Evolutionary conservation across 345 rosid species (phyloP).

Genomic region (Syzygium grande): DNA sequence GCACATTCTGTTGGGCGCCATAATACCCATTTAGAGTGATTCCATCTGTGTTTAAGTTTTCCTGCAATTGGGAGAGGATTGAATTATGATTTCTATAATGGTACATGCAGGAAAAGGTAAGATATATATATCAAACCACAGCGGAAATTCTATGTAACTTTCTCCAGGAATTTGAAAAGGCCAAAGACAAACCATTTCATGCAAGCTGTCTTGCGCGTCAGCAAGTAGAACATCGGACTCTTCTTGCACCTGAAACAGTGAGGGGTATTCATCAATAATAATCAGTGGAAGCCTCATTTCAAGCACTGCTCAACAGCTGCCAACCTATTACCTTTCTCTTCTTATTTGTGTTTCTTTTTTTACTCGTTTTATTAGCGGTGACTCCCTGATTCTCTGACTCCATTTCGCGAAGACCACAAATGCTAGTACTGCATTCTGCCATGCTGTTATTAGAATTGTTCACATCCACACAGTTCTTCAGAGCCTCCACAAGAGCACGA

Average conservation of each 20-base stretch:
- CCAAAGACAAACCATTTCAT: conserved; percentile 29
- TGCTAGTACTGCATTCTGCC: conserved; percentile 16
- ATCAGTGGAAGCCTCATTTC: background rate
- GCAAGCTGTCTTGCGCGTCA: conserved; percentile 31
- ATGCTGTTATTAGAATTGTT: conserved; percentile 25
- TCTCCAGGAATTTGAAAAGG: background rate
- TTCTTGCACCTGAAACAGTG: conserved; percentile 28
- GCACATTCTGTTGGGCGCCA: conserved; percentile 36
- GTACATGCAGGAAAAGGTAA: background rate
- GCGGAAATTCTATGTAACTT: background rate
- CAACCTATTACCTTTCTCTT: conserved; percentile 34
- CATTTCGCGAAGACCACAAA: conserved; percentile 13
- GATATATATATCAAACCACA: background rate
- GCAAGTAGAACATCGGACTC: conserved; percentile 25
- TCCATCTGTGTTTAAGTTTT: conserved; percentile 34
- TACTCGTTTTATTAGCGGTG: conserved; percentile 16
- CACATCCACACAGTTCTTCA: conserved; percentile 40
- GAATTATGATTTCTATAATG: background rate
- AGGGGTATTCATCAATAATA: background rate
- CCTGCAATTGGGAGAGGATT: conserved; percentile 19
- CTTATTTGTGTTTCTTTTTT: conserved; percentile 33
- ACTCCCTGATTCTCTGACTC: conserved; percentile 30
- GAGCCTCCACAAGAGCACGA: conserved; percentile 33
- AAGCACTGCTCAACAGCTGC: background rate
- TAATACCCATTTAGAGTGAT: conserved; percentile 34